These are phyloP conservation scores for Lasiodiplodia gonubiensis DNA, from an alignment of 2,329 filamentous ascomycete genomes.

Conservation along the genomic window DNA sequence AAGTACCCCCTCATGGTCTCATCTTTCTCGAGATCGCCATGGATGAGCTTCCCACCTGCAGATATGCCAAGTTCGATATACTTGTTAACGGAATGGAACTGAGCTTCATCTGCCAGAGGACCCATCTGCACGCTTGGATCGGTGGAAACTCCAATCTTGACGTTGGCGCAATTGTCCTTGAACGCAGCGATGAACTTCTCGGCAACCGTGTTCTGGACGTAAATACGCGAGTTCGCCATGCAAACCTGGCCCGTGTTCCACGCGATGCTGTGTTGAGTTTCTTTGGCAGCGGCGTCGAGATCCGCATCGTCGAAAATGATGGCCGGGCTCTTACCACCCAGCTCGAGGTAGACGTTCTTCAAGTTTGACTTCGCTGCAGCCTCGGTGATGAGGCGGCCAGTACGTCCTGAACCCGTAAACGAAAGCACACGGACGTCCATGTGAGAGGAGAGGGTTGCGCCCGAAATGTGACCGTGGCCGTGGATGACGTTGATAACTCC, in stretches of 20 bases:
- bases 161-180: slow-evolving; percentile 27
- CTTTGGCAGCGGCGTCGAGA: slow-evolving; percentile 68
- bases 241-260: slow-evolving; percentile 66
- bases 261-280: slow-evolving; percentile 67
- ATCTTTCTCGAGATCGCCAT: slow-evolving; percentile 45
- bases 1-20: slow-evolving; percentile 46
- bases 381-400: slow-evolving; percentile 78
- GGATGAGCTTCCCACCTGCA: slow-evolving; percentile 44
- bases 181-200: slow-evolving; percentile 36
- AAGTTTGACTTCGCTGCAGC: slow-evolving; percentile 65
- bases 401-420: slow-evolving; percentile 77
- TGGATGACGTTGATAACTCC: slow-evolving; percentile 77
- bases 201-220: slow-evolving; percentile 63
- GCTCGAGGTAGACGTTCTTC: slow-evolving; percentile 68
- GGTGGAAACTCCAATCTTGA: slow-evolving; percentile 35
- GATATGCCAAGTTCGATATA: slow-evolving; percentile 48
- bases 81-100: slow-evolving; percentile 35
- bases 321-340: slow-evolving; percentile 64
- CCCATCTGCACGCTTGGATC: slow-evolving; percentile 34
- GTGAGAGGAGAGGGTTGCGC: slow-evolving; percentile 71
- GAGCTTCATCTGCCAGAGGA: slow-evolving; percentile 36
- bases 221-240: slow-evolving; percentile 63
- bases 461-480: slow-evolving; percentile 71
- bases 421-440: slow-evolving; percentile 75
- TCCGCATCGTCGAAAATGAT: slow-evolving; percentile 65